phyloP scores from a whole-genome alignment of 495 filamentous ascomycete genomes.

The Podospora comata region DNA sequence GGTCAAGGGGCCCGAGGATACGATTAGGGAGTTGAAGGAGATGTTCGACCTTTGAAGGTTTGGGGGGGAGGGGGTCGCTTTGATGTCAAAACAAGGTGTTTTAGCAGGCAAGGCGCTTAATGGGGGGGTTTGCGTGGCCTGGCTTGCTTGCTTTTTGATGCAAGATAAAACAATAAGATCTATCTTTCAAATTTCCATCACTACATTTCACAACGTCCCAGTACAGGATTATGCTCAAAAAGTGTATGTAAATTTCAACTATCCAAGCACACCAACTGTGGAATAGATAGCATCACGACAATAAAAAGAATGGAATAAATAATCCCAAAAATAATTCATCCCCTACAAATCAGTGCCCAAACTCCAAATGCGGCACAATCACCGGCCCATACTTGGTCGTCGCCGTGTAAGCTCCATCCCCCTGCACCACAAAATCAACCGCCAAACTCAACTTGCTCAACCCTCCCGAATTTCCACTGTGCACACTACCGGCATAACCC shows the following conservation, averaged over 20 bases:
- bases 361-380: constrained; percentile 88
- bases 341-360: constrained; percentile 52
- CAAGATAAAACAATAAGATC: not conserved
- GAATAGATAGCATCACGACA: not conserved
- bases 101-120: not conserved
- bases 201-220: no score
- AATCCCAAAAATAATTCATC: not conserved
- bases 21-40: constrained; percentile 69
- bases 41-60: constrained; percentile 63
- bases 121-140: not conserved
- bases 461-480: constrained; percentile 30
- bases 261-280: not conserved
- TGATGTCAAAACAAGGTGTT: no score
- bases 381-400: constrained; percentile 97
- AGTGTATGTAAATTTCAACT: not conserved
- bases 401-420: constrained; percentile 68
- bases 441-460: constrained; percentile 79
- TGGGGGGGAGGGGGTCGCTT: not conserved
- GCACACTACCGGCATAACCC: constrained; percentile 31
- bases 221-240: not conserved
- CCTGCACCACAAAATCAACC: constrained; percentile 96
- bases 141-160: not conserved
- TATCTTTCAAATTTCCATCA: not conserved
- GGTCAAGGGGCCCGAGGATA: constrained; percentile 79
- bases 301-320: not conserved